Evolutionary conservation across 192 early-diverging fungal genomes (phyloP).

Genomic region (Backusella parvicylindrica): DNA sequence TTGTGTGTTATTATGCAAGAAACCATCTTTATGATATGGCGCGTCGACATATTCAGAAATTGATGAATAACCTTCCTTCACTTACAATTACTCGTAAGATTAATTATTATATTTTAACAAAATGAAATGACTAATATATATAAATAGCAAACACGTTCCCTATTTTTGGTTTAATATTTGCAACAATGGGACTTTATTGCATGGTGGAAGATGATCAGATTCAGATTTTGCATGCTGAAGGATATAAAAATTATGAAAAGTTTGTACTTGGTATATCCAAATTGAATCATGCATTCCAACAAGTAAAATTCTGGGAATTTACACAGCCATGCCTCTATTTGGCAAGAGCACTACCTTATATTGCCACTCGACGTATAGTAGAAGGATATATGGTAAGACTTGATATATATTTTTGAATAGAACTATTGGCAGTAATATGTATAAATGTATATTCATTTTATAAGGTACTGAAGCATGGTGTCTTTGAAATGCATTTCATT

Average conservation of each 20-base stretch:
- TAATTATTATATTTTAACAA: not conserved
- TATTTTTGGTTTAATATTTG: constrained; percentile 33
- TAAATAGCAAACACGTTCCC: constrained; percentile 33
- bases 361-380: constrained; percentile 28
- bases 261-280: constrained; percentile 22
- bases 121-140: not conserved
- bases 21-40: constrained; percentile 27
- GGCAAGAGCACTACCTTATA: constrained; percentile 36
- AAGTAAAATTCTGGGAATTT: constrained; percentile 39
- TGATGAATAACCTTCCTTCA: constrained; percentile 22
- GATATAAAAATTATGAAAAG: constrained; percentile 18
- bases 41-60: constrained; percentile 15
- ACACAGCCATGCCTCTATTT: constrained; percentile 33
- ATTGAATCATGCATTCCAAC: constrained; percentile 34
- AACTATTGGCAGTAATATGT: not conserved
- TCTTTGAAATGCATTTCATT: constrained; percentile 30
- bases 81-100: constrained; percentile 34
- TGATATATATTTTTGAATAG: not conserved
- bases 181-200: constrained; percentile 29
- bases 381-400: constrained; percentile 33
- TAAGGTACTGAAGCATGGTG: constrained; percentile 30
- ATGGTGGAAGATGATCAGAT: constrained; percentile 28
- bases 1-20: constrained; percentile 44
- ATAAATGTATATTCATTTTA: not conserved
- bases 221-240: not conserved